Evolutionary conservation across 805 yeast species (phyloP).

Genomic region (Cyberlindnera veronae): DNA sequence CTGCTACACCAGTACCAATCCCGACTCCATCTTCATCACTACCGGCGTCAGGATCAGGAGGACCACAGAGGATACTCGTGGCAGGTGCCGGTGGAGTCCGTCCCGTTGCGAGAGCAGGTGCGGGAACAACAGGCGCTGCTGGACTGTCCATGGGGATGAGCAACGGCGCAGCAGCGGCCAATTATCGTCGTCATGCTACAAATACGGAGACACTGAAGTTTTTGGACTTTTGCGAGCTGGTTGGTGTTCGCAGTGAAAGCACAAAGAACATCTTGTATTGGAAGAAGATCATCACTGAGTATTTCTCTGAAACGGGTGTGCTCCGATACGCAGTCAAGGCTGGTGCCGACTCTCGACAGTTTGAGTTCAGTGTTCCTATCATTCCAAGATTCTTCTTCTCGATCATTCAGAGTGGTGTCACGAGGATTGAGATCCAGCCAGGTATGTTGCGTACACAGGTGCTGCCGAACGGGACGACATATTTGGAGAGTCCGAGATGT

Average conservation of each 20-base stretch:
- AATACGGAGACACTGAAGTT: constrained; percentile 49
- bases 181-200: constrained; percentile 39
- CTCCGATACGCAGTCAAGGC: constrained; percentile 45
- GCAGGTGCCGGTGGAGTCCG: constrained; percentile 1
- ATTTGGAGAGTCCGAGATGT: constrained; percentile 50
- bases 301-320: constrained; percentile 49
- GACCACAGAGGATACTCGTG: neutral
- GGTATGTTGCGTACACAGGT: constrained; percentile 48
- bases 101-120: neutral
- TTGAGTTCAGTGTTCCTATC: constrained; percentile 60
- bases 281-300: constrained; percentile 45
- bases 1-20: neutral
- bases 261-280: constrained; percentile 46
- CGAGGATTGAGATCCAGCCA: constrained; percentile 48
- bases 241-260: constrained; percentile 41
- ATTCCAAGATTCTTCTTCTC: constrained; percentile 62
- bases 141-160: neutral
- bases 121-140: neutral
- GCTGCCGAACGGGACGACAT: constrained; percentile 49
- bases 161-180: constrained; percentile 13
- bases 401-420: constrained; percentile 48
- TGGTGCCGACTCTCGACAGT: constrained; percentile 48
- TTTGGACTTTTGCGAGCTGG: constrained; percentile 45
- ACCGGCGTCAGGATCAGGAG: neutral
- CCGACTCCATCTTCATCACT: too few relatives aligned